These are phyloP conservation scores for Crithidia expoeki DNA, from an alignment of 208 protist species.

Conservation along the genomic window DNA sequence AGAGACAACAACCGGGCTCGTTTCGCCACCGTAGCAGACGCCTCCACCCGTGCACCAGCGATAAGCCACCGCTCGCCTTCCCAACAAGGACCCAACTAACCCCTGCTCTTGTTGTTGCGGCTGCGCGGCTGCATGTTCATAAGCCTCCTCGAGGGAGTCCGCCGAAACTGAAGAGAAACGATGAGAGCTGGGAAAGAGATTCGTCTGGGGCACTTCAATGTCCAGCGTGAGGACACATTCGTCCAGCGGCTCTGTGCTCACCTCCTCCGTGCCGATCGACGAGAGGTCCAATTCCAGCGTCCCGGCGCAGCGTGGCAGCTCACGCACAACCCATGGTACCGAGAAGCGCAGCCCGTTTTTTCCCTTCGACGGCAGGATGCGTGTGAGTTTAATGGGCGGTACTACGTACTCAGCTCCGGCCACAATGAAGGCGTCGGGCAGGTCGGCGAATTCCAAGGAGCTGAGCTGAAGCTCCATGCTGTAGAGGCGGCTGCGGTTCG, in stretches of 20 bases:
- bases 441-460: conserved; percentile 52
- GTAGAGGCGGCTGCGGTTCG: conserved; percentile 73
- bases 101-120: not conserved
- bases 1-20: not conserved
- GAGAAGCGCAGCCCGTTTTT: conserved; percentile 28
- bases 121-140: not conserved
- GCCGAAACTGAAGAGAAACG: not conserved
- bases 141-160: not conserved
- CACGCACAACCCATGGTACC: conserved; percentile 80
- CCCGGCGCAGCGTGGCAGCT: conserved; percentile 64
- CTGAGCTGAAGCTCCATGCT: conserved; percentile 82
- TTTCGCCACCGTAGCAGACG: conserved; percentile 12
- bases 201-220: conserved; percentile 14
- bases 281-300: conserved; percentile 68
- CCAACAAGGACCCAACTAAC: not conserved
- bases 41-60: conserved; percentile 22
- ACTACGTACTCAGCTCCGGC: conserved; percentile 81
- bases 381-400: conserved; percentile 78
- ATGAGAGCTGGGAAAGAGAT: not conserved
- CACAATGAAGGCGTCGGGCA: conserved; percentile 73
- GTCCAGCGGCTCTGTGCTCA: conserved; percentile 79
- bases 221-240: conserved; percentile 68
- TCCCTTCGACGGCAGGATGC: conserved; percentile 39
- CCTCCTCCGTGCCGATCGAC: conserved; percentile 45
- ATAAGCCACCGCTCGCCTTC: conserved; percentile 3